Conservation (phyloP, 441 rosid genomes). For the Eruca vesicaria region DNA sequence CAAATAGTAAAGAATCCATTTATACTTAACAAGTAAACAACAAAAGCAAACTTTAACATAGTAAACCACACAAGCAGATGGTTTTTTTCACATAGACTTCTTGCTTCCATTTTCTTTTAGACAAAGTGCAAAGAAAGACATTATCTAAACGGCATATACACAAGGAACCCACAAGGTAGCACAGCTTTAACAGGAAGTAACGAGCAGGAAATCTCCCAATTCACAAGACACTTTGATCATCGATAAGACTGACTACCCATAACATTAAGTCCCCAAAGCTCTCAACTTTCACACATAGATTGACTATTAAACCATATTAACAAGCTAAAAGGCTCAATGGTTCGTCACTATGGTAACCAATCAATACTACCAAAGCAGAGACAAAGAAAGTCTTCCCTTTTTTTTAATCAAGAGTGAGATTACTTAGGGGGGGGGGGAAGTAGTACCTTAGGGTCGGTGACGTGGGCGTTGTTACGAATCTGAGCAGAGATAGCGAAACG, state of each 20-base stretch:
- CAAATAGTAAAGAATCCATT: no score
- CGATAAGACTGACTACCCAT: background rate
- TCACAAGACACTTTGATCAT: background rate
- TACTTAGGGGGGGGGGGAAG: background rate
- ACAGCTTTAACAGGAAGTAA: background rate
- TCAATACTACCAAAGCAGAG: background rate
- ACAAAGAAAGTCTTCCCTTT: background rate
- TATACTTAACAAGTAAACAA: no score
- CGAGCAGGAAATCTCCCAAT: background rate
- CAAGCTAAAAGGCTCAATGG: background rate
- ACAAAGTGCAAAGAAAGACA: background rate
- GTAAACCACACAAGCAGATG: no score
- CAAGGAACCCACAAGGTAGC: background rate
- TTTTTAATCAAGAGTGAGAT: background rate
- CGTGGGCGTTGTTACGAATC: constrained; percentile 72
- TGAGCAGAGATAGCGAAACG: constrained; percentile 77
- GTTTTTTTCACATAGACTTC: no score
- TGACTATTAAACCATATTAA: background rate
- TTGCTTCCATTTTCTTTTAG: background rate
- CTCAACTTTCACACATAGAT: constrained; percentile 5
- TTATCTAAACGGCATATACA: background rate
- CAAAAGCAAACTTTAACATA: no score
- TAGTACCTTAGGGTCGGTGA: constrained; percentile 84
- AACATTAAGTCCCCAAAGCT: background rate
- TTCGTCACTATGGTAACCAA: constrained; percentile 5